Conservation (phyloP, 768 basidiomycete genomes). For the Naganishia friedmannii region DNA sequence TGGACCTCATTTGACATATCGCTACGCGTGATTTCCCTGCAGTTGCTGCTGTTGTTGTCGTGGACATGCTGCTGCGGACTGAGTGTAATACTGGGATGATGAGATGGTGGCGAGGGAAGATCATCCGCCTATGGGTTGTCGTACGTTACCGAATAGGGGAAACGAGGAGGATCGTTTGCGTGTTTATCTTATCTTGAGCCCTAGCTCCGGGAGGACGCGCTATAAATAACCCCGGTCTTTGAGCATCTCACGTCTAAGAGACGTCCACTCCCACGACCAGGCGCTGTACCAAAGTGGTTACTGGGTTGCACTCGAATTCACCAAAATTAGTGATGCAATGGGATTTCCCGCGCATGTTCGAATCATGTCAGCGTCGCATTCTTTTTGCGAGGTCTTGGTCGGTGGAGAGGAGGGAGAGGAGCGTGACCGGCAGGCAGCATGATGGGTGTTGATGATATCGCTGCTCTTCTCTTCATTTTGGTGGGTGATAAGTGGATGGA, state of each 20-base stretch:
- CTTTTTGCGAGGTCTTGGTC: background rate
- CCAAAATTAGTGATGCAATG: conserved; percentile 4
- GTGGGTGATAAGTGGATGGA: no score
- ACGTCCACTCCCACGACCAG: background rate
- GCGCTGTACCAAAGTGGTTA: conserved; percentile 28
- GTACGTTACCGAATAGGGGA: no score
- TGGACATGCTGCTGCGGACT: background rate
- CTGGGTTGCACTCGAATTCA: conserved; percentile 25
- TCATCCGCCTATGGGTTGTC: no score
- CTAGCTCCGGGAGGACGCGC: background rate
- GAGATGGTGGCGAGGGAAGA: background rate
- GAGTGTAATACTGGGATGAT: background rate
- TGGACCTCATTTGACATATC: conserved; percentile 41
- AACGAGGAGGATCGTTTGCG: no score
- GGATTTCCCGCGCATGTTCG: conserved; percentile 25
- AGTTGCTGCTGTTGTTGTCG: background rate
- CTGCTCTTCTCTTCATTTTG: no score
- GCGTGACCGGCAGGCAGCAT: no score
- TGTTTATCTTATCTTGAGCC: conserved; percentile 6
- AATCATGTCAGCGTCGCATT: conserved; percentile 25
- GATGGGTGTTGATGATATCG: no score
- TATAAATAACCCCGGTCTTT: background rate
- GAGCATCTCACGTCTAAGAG: background rate
- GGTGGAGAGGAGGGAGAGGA: no score
- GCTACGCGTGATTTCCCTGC: conserved; percentile 19